These are phyloP conservation scores for Haemoproteus tartakovskyi DNA, from an alignment of 169 alveolate genomes.

Conservation along the genomic window DNA sequence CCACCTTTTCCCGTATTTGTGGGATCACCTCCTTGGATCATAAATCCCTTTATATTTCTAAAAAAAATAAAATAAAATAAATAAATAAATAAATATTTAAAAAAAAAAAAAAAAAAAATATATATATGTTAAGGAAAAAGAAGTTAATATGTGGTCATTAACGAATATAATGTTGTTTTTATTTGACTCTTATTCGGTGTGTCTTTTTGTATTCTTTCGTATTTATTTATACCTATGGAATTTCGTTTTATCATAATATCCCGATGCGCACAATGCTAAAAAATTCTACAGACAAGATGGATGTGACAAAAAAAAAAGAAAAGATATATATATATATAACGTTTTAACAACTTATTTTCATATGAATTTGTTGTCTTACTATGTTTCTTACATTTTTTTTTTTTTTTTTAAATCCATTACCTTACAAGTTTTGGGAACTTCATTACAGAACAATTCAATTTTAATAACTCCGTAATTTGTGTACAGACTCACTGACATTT, in stretches of 20 bases:
- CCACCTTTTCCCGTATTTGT: conserved; percentile 98
- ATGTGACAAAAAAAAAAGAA: not conserved
- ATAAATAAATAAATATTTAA: not conserved
- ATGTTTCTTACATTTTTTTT: not conserved
- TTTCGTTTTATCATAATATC: conserved; percentile 68
- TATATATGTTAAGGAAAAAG: no score
- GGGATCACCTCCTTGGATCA: conserved; percentile 98
- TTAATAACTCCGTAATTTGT: conserved; percentile 64
- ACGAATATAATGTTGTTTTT: no score
- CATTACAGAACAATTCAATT: conserved; percentile 80
- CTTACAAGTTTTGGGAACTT: conserved; percentile 80
- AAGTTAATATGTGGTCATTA: no score
- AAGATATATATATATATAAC: not conserved
- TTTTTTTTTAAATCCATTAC: conserved; percentile 16
- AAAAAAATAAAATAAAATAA: conserved; percentile 50
- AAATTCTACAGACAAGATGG: conserved; percentile 66
- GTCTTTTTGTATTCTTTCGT: no score
- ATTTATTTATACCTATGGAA: conserved; percentile 67
- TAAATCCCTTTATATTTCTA: conserved; percentile 93
- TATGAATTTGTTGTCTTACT: not conserved
- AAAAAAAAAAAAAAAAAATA: not conserved
- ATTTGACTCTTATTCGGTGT: no score
- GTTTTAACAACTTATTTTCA: no score
- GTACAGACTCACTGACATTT: conserved; percentile 60
- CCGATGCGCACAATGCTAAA: conserved; percentile 76